Percentiles rank a stretch among this genome's conserved stretches.
These are phyloP conservation scores for Cardamine chenopodiifolia DNA, from an alignment of 345 rosid species.

Conservation along the genomic window DNA sequence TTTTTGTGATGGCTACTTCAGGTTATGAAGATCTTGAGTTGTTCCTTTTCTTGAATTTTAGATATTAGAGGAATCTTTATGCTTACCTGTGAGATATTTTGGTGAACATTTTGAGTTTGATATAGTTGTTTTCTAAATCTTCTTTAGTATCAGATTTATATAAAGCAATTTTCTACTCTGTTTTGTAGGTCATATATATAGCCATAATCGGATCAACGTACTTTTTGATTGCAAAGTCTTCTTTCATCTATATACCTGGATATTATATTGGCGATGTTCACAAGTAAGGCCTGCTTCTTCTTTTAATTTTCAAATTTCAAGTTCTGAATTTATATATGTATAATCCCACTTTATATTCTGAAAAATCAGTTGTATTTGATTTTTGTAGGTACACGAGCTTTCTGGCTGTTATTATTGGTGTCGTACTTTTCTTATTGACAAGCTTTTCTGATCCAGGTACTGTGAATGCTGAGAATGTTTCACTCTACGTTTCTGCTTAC, in stretches of 20 bases:
- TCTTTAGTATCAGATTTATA: neutral
- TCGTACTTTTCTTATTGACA: slow-evolving; percentile 70
- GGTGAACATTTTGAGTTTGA: too few relatives aligned
- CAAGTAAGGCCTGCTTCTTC: slow-evolving; percentile 49
- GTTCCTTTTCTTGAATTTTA: neutral
- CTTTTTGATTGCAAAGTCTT: slow-evolving; percentile 58
- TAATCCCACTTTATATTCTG: neutral
- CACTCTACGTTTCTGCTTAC: slow-evolving; percentile 66
- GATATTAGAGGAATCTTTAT: neutral
- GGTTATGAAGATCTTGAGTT: slow-evolving; percentile 24
- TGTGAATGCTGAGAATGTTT: slow-evolving; percentile 68
- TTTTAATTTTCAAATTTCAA: neutral
- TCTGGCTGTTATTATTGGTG: slow-evolving; percentile 69
- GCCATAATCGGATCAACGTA: slow-evolving; percentile 72
- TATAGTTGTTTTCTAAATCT: too few relatives aligned
- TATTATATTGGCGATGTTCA: slow-evolving; percentile 80
- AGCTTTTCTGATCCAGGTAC: slow-evolving; percentile 96
- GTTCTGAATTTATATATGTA: neutral
- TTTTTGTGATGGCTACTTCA: slow-evolving; percentile 7
- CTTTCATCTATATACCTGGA: slow-evolving; percentile 82
- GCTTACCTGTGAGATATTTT: neutral
- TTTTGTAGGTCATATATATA: slow-evolving; percentile 69
- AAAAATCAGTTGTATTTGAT: slow-evolving; percentile 7
- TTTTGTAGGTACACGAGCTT: slow-evolving; percentile 72
- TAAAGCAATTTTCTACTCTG: neutral